Conservation (phyloP, 768 basidiomycete genomes). For the Clitopilus passeckerianus region DNA sequence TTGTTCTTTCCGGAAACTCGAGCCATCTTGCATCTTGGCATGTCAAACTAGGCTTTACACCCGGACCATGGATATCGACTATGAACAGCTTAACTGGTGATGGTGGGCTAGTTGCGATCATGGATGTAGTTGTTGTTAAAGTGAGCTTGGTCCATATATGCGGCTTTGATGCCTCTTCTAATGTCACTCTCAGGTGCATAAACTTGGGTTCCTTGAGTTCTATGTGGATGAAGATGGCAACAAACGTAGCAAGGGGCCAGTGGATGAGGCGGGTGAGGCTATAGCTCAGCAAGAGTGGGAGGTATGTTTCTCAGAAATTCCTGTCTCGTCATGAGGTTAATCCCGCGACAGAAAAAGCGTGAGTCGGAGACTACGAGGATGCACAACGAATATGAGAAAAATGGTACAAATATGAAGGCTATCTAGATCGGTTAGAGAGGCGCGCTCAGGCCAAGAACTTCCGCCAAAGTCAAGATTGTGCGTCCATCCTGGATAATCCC, state of each 20-base stretch:
- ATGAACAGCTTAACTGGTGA: conserved; percentile 75
- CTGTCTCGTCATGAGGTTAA: background rate
- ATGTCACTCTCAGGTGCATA: conserved; percentile 45
- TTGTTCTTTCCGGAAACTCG: conserved; percentile 79
- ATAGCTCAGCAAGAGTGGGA: conserved; percentile 61
- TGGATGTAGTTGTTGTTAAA: conserved; percentile 73
- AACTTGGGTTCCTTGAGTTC: conserved; percentile 79
- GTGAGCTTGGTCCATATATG: conserved; percentile 21
- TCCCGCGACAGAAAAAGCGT: conserved; percentile 43
- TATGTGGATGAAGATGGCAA: conserved; percentile 42
- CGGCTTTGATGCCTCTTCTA: background rate
- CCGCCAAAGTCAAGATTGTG: conserved; percentile 17
- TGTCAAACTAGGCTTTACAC: conserved; percentile 76
- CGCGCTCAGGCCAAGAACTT: conserved; percentile 38
- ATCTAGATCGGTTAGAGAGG: conserved; percentile 60
- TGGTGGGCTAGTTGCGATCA: conserved; percentile 70
- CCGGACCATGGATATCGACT: conserved; percentile 63
- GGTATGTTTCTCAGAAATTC: conserved; percentile 32
- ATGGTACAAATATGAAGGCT: conserved; percentile 45
- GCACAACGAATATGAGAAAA: conserved; percentile 53
- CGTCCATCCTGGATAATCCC: background rate
- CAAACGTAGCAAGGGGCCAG: conserved; percentile 52
- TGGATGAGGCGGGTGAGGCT: conserved; percentile 67
- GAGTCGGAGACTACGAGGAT: conserved; percentile 57
- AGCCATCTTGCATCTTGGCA: conserved; percentile 88